Evolutionary conservation across 2,329 filamentous ascomycete species (phyloP), one percentile per base, ranked within the genome.

Genomic region (Colletotrichum agaves): DNA sequence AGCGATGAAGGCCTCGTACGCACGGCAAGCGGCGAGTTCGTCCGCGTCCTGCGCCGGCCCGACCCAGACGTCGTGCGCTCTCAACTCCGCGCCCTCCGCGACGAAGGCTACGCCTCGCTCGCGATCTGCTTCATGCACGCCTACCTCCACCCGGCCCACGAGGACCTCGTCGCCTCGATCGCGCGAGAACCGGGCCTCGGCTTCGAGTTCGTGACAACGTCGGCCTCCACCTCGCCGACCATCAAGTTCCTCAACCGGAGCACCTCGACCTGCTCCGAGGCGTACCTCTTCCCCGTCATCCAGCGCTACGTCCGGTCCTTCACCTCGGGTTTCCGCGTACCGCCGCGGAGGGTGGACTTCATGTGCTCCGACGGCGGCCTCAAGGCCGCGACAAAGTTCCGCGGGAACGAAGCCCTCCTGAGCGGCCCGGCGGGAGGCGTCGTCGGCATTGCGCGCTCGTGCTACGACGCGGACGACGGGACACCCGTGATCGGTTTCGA

Each of bases 351-450:
- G 84, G 85, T 72, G 72, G 90, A 93, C 73, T 92, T 92, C 73
- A 92, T 92, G 90, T 89, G 91, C 73, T 82, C 73, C 46, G 79
- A 82, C 52, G 79, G 80, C n/a, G 80, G 80, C 2, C 73, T 81
- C 17, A 78, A 78, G 4, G 84, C 87, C 70, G 84, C 87, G 0
- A 81, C 83, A 70, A 83, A 79, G 50, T 91, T 92, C 74, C 88
- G 87, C 3, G 90, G 90, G 0, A 79, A 91, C 2, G 83, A 87
- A 66, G 90, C 89, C 0, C 90, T 92, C 46, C 74, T 92, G 0
- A 91, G 88, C 6, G 90, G 90, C 0, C 90, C 90, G 12, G 90
- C 90, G 17, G 90, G 90, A n/a, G 90, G 90, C 55, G 90, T 92
- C 0, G 89, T 92, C 3, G 90, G 90, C 8, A 91, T 91, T 74